These are phyloP conservation scores for Brassica nigra DNA, from an alignment of 345 rosid genomes.

Conservation along the genomic window DNA sequence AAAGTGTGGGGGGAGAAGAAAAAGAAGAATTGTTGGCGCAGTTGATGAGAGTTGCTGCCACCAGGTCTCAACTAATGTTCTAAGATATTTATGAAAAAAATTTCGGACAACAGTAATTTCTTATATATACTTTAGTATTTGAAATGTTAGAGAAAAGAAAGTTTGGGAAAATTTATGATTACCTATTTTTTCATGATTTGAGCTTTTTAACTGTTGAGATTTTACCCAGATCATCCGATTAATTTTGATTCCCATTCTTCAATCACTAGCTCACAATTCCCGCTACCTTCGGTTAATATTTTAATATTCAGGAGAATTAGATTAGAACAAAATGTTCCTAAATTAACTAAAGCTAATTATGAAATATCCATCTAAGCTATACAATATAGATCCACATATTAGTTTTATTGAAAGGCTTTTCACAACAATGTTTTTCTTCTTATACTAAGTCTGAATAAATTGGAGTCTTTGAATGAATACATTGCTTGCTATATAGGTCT, in stretches of 20 bases:
- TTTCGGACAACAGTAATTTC: not conserved
- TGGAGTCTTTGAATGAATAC: not conserved
- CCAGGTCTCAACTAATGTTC: not conserved
- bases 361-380: not conserved
- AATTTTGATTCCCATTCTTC: not conserved
- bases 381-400: not conserved
- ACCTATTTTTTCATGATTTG: not conserved
- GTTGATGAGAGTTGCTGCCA: slow-evolving; percentile 12
- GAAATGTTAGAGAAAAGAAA: not conserved
- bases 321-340: not conserved
- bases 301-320: not conserved
- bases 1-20: not conserved
- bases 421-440: not conserved
- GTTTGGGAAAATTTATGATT: not conserved
- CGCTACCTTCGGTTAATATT: not conserved
- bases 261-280: not conserved
- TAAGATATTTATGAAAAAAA: not conserved
- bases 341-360: not conserved
- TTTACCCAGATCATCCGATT: not conserved
- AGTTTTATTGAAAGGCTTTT: slow-evolving; percentile 7
- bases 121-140: not conserved
- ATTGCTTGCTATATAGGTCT: slow-evolving; percentile 7
- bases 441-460: slow-evolving; percentile 2
- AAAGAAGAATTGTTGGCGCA: not conserved
- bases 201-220: not conserved